phyloP scores from a whole-genome alignment of 169 alveolate species.

The Plasmodium coatneyi region DNA sequence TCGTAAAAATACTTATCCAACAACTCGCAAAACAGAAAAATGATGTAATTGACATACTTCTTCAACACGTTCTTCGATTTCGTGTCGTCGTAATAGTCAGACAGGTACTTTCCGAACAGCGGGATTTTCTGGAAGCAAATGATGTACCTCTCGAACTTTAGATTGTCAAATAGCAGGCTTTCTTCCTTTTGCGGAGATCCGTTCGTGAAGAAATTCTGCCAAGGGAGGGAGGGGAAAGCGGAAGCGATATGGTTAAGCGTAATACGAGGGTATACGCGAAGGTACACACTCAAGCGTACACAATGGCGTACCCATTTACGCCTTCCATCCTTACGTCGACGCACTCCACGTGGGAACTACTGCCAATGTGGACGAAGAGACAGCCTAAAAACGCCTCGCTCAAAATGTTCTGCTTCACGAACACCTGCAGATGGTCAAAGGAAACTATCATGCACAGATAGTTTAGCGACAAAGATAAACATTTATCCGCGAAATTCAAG shows the following conservation, averaged over 20 bases:
- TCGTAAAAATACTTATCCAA: slow-evolving; percentile 59
- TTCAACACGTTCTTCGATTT: slow-evolving; percentile 38
- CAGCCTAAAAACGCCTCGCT: slow-evolving; percentile 36
- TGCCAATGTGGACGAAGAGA: slow-evolving; percentile 32
- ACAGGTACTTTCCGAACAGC: slow-evolving; percentile 23
- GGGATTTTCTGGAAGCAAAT: slow-evolving; percentile 45
- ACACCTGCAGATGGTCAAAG: slow-evolving; percentile 24
- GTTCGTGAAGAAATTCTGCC: slow-evolving; percentile 29
- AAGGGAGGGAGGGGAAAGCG: neutral
- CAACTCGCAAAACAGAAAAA: slow-evolving; percentile 54
- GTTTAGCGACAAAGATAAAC: slow-evolving; percentile 30
- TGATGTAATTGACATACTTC: slow-evolving; percentile 56
- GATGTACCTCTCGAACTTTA: slow-evolving; percentile 50
- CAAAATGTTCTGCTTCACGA: slow-evolving; percentile 56
- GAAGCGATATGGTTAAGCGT: neutral
- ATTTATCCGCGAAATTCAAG: slow-evolving; percentile 45
- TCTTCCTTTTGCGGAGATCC: slow-evolving; percentile 2
- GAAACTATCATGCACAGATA: slow-evolving; percentile 53
- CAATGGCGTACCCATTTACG: neutral
- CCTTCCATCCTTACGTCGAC: slow-evolving; percentile 25
- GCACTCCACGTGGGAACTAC: slow-evolving; percentile 64
- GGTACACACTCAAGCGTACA: neutral
- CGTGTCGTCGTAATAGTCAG: slow-evolving; percentile 43
- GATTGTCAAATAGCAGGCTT: slow-evolving; percentile 3
- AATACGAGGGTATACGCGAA: neutral